Evolutionary conservation across 2,329 filamentous ascomycete species (phyloP), one percentile per base, ranked within the genome.

Genomic region (Penicillium sp.): DNA sequence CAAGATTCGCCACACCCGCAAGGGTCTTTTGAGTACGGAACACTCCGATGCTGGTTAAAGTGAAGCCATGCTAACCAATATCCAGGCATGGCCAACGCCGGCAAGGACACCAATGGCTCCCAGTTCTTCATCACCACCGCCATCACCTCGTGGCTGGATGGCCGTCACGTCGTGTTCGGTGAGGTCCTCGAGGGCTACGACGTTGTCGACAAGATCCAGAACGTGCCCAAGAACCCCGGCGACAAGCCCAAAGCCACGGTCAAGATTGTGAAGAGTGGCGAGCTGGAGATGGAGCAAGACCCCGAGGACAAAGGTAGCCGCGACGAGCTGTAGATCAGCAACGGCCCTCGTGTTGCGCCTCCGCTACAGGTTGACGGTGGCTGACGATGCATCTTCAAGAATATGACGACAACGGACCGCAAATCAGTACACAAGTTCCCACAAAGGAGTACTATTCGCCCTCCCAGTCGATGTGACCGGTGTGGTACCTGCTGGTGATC

Each of bases 161-260:
- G 80, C 57, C 74, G 75, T 53, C 82, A 84, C 68, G 83, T 86
- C 47, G 82, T 86, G 57, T 87, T 86, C 64, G 83, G 83, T 54
- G 83, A 86, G 66, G 82, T 87, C 41, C 76, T 87, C 46, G 81
- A 85, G 66, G 83, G 83, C 58, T 83, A 83, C 67, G 81, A 86
- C 6, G 67, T 86, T 44, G 80, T 86, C 39, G 80, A 83, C 54
- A 77, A 81, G 72, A 81, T 87, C 57, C 80, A 86, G 72, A 81
- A 83, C 60, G 75, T 81, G 8, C 70, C 76, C 46, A 85, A 84
- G 70, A 75, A 68, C 47, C 55, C 69, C 20, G 73, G 75, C 52
- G 81, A 85, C 72, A 81, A 78, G 70, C 83, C 82, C 33, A 60
- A 60, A 47, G 72, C 79, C 69, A 68, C 77, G 4, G 77, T 87